Evolutionary conservation across 306 rosid species (phyloP).

Genomic region (Quercus mongolica): DNA sequence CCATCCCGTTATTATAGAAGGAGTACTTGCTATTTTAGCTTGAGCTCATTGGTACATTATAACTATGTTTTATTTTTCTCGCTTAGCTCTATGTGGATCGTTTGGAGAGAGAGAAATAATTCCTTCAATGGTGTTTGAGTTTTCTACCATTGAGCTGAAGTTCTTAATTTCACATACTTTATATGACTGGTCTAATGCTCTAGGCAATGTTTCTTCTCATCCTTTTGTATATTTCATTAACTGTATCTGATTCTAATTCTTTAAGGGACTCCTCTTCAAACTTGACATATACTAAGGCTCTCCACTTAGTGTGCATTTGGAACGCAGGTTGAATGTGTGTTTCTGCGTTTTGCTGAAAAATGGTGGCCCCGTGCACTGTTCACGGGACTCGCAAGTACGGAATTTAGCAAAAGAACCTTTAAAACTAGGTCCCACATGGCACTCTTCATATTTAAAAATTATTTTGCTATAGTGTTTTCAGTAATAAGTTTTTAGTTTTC

Average conservation of each 20-base stretch:
- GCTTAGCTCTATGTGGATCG: not conserved
- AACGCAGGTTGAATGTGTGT: no score
- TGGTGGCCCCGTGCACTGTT: no score
- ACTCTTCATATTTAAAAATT: no score
- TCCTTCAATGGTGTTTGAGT: not conserved
- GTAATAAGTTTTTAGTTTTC: no score
- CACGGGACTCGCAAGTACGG: no score
- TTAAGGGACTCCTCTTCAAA: not conserved
- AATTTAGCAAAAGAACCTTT: no score
- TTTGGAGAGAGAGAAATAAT: not conserved
- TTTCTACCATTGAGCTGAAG: not conserved
- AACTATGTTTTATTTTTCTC: not conserved
- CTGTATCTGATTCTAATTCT: not conserved
- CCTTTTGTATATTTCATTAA: not conserved
- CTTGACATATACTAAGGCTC: not conserved
- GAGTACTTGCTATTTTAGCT: no score
- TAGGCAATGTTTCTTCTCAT: not conserved
- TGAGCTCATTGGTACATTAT: no score
- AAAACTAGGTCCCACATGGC: no score
- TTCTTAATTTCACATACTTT: not conserved
- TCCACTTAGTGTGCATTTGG: not conserved
- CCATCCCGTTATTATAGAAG: no score
- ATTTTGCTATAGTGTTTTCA: no score
- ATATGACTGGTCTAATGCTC: not conserved
- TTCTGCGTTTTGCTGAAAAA: no score